Conservation (phyloP, 2,329 filamentous ascomycete species). For the Hypoxylon sp. region DNA sequence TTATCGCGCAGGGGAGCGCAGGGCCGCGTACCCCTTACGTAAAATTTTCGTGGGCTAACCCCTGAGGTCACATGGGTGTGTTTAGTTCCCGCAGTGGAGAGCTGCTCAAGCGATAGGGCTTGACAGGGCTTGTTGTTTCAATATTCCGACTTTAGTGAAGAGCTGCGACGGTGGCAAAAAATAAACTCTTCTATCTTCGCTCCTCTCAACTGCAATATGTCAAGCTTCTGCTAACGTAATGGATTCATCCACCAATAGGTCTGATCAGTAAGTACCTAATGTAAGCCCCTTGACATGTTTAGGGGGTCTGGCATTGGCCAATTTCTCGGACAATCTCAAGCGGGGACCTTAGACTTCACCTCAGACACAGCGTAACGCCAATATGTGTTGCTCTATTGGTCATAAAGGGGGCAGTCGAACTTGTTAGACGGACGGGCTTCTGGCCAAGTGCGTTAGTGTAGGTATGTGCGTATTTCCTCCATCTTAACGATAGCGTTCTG, state of each 20-base stretch:
- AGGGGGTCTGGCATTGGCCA: not conserved
- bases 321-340: constrained; percentile 1
- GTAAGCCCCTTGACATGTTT: not conserved
- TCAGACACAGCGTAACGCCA: not conserved
- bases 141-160: not conserved
- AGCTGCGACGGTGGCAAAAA: not conserved
- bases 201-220: not conserved
- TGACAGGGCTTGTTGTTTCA: constrained; percentile 4
- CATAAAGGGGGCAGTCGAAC: not conserved
- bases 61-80: constrained; percentile 16
- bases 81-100: constrained; percentile 10
- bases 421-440: not conserved
- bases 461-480: not conserved
- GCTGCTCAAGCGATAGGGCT: not conserved
- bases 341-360: not conserved
- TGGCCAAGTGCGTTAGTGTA: not conserved
- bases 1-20: constrained; percentile 3
- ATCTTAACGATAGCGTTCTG: not conserved
- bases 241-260: not conserved
- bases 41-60: not conserved
- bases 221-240: not conserved
- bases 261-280: not conserved
- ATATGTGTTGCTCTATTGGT: not conserved
- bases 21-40: constrained; percentile 25
- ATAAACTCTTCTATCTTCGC: not conserved